Base-by-base conservation (phyloP, 2,329 filamentous ascomycete species). In the Fusarium armeniacum region DNA sequence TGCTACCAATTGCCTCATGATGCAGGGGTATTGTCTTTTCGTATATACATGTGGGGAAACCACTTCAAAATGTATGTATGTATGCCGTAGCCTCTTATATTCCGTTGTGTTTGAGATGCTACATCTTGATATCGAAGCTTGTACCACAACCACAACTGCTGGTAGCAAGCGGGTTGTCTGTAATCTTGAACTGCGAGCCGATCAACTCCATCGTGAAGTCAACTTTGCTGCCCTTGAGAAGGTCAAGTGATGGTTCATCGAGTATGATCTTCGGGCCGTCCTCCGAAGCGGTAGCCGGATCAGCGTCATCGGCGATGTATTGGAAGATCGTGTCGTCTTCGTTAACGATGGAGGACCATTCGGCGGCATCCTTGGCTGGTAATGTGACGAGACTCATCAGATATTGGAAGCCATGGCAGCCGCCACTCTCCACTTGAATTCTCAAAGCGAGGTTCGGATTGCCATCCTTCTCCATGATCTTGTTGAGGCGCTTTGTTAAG, bases 391-490 rank as follows among this genome's bases (percentile, higher is more conserved):
- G 86, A 18, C 90, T 93, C 93, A 99, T 97, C 47, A 97, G 83
- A 78, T 99, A 99, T 79, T 99, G 96, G 80, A 99, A 99, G 51
- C 96, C 96, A 81, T 99, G 96, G 79, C 96, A 99, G 58, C 96
- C 96, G 69, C 96, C 96, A 59, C 91, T 93, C 77, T 97, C 94
- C 62, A 99, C 94, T 65, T 92, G 91, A 71, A 99, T 92, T 54
- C 95, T 92, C n/a, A 99, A 86, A 26, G 94, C 93, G 33, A 97
- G 88, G 75, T 92, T 85, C 3, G 93, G 93, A 78, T 97, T 97
- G 20, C 78, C 76, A 74, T 92, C 90, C 72, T 89, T 88, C 38
- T 81, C 76, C 85, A 93, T 94, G 68, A 96, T 97, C 70, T 93
- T 87, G 61, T 88, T 85, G 33, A 98, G 88, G 36, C 94, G 92